Evolutionary conservation across 352 stramenopile species (phyloP).

Genomic region (Globisporangium canariense): DNA sequence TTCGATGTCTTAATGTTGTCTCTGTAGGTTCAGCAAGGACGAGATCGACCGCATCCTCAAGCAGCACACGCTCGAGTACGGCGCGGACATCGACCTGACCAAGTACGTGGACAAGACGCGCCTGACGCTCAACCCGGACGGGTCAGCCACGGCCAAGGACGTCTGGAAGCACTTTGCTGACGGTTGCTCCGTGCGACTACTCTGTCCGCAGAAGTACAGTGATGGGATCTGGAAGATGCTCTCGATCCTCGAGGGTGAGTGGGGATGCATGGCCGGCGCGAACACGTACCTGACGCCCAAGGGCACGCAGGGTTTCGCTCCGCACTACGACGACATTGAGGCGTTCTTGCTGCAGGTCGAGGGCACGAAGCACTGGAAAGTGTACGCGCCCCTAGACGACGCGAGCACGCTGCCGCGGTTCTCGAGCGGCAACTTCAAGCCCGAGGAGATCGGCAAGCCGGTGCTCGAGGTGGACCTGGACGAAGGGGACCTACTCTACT

Average conservation of each 20-base stretch:
- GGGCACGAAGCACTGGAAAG: conserved; percentile 92
- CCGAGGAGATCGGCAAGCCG: conserved; percentile 73
- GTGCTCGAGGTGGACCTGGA: conserved; percentile 79
- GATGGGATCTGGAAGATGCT: conserved; percentile 86
- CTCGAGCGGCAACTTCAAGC: conserved; percentile 73
- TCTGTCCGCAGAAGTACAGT: conserved; percentile 93
- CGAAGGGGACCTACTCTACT: conserved; percentile 89
- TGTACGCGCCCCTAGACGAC: conserved; percentile 71
- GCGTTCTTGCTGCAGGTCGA: conserved; percentile 93
- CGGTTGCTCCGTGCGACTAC: conserved; percentile 88
- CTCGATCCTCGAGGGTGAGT: conserved; percentile 93
- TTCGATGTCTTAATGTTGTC: background rate
- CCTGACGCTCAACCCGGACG: conserved; percentile 59
- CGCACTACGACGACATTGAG: conserved; percentile 97
- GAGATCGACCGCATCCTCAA: conserved; percentile 76
- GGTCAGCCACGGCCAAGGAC: conserved; percentile 49
- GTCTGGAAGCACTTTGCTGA: conserved; percentile 84
- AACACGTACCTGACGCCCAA: conserved; percentile 94
- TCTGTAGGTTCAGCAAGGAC: conserved; percentile 49
- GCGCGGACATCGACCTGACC: conserved; percentile 81
- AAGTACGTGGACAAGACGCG: conserved; percentile 86
- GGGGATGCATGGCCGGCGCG: conserved; percentile 91
- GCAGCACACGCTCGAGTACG: conserved; percentile 76
- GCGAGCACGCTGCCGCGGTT: conserved; percentile 54
- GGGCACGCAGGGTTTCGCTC: conserved; percentile 94